Conservation (phyloP, 306 rosid genomes). For the Lagenaria siceraria region DNA sequence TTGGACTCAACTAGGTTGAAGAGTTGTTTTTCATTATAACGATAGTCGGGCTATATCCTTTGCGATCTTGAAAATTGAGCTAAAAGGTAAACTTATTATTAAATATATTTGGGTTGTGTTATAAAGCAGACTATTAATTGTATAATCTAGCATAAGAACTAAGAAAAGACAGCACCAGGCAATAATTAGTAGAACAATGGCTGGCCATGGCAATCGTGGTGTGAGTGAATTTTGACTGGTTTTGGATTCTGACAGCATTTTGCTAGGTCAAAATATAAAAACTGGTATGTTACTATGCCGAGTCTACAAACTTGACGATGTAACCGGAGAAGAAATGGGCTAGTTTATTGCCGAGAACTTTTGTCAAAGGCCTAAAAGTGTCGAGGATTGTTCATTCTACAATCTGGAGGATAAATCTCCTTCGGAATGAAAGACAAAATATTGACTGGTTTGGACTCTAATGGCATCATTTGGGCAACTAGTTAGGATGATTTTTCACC, state of each 20-base stretch:
- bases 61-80: background rate
- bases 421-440: background rate
- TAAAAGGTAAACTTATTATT: background rate
- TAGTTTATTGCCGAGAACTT: background rate
- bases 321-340: background rate
- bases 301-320: background rate
- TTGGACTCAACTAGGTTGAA: background rate
- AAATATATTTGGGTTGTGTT: background rate
- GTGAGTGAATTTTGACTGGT: background rate
- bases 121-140: background rate
- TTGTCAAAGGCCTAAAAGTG: background rate
- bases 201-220: background rate
- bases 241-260: background rate
- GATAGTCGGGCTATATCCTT: background rate
- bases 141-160: background rate
- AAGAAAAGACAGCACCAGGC: background rate
- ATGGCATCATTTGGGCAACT: background rate
- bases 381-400: background rate
- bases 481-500: background rate
- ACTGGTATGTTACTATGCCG: background rate
- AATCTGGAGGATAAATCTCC: background rate
- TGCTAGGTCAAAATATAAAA: background rate
- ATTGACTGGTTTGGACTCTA: background rate
- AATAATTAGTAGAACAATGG: background rate
- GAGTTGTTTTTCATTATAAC: background rate